Conservation (phyloP, 208 protist genomes). For the Wallacemonas sp. region DNA sequence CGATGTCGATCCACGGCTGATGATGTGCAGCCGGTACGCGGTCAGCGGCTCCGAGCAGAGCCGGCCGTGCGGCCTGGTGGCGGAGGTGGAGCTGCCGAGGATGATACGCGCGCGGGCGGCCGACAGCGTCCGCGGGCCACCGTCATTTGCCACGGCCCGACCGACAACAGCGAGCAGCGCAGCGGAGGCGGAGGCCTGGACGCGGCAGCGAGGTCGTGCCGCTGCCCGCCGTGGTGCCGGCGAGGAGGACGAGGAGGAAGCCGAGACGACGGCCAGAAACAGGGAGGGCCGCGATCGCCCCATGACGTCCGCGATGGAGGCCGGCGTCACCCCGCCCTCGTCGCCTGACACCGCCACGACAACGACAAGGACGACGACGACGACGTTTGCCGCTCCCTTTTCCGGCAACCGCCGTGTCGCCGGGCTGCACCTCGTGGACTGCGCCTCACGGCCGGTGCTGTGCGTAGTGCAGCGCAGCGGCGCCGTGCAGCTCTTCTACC, state of each 20-base stretch:
- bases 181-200: neutral
- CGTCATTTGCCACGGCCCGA: neutral
- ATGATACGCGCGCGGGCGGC: neutral
- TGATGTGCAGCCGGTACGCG: slow-evolving; percentile 3
- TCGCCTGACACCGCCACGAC: slow-evolving; percentile 8
- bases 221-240: no score
- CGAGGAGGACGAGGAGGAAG: no score
- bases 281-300: no score
- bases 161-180: neutral
- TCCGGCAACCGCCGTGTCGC: slow-evolving; percentile 22
- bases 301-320: no score
- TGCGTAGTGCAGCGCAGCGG: slow-evolving; percentile 75
- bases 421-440: slow-evolving; percentile 75
- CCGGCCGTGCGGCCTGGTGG: neutral
- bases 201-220: no score
- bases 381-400: neutral
- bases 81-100: neutral
- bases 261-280: no score
- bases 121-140: neutral
- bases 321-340: no score
- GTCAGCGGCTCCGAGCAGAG: neutral
- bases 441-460: slow-evolving; percentile 58
- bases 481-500: slow-evolving; percentile 60
- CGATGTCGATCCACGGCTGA: slow-evolving; percentile 10
- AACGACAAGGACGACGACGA: slow-evolving; percentile 17